These are phyloP conservation scores for Ogataea thermomethanolica DNA, from an alignment of 805 yeast species.

Conservation along the genomic window DNA sequence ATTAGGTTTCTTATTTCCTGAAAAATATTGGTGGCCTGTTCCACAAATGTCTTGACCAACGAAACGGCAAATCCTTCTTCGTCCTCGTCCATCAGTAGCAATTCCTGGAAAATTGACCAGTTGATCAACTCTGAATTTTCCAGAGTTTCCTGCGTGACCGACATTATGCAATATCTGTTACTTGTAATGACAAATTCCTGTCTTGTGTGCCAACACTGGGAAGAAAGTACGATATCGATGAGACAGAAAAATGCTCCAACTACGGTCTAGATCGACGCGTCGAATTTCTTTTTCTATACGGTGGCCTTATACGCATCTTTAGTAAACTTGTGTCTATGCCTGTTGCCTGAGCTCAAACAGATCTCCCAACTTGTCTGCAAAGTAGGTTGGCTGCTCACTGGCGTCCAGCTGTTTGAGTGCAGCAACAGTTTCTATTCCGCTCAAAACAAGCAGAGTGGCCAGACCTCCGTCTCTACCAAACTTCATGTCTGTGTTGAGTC, in stretches of 20 bases:
- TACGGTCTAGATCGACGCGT: constrained; percentile 4
- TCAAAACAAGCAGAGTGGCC: constrained; percentile 80
- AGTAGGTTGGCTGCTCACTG: constrained; percentile 57
- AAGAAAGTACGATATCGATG: neutral
- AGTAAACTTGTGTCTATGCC: neutral
- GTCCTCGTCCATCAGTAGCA: constrained; percentile 94
- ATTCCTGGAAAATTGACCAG: constrained; percentile 84
- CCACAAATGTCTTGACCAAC: constrained; percentile 78
- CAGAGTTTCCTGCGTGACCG: constrained; percentile 28
- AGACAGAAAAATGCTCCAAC: neutral
- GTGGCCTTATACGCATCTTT: too few species aligned
- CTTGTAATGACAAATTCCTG: neutral
- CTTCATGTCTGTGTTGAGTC: constrained; percentile 91
- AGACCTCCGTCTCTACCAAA: constrained; percentile 88
- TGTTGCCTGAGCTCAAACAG: constrained; percentile 48
- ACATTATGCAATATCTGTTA: constrained; percentile 7
- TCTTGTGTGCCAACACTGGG: neutral
- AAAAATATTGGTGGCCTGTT: constrained; percentile 83
- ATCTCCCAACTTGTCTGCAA: constrained; percentile 73
- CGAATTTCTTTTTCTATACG: neutral
- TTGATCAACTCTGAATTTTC: constrained; percentile 67
- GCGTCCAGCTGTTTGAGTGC: constrained; percentile 43
- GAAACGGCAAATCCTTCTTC: constrained; percentile 85
- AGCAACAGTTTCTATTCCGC: constrained; percentile 84
- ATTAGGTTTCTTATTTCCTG: constrained; percentile 62